Base-by-base conservation (phyloP, 192 early-diverging fungal species). In the Diversispora eburnea region DNA sequence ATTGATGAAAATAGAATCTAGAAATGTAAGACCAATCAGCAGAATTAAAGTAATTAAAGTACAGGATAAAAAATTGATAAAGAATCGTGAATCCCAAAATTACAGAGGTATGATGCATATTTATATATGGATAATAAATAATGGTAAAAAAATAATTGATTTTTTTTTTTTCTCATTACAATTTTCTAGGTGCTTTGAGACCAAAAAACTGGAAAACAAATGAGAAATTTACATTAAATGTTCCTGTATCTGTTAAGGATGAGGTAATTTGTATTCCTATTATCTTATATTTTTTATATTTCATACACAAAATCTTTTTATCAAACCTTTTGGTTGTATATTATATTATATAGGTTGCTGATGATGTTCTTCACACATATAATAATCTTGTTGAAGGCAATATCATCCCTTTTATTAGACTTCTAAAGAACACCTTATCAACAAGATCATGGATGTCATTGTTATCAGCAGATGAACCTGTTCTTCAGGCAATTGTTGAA, bases 401-500 rank as follows among this genome's bases (percentile, higher is more conserved):
- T 62, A 15, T 62, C 60, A 17, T 43, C 10, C 60, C 60, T 41
- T 65, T 65, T 22, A 48, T 20, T 3, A 65, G 12, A 47, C 8
- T 25, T 46, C 17, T 49, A 5, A 68, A 76, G 67, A 68, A 43
- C 65, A 76, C 60, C 47, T 70, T 79, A 68, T 48, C 7, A 58
- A 73, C 68, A 67, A 72, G 66, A 33, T 64, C 75, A 15, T n/a
- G 62, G 51, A 79, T 70, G 65, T 76, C 57, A 39, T 55, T 79
- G 58, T 52, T 15, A 17, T 70, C 33, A 55, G 72, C 72, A 22
- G 65, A 77, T 74, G 71, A 79, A 58, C 17, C 71, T 51, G 70
- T 79, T 6, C 78, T 79, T 74, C 75, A 79, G 68, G 65, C 62
- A 45, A 72, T 79, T 67, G 66, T 76, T 45, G 66, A 76, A 56